phyloP scores from a whole-genome alignment of 2,329 filamentous ascomycete genomes.

The Phoma herbarum region DNA sequence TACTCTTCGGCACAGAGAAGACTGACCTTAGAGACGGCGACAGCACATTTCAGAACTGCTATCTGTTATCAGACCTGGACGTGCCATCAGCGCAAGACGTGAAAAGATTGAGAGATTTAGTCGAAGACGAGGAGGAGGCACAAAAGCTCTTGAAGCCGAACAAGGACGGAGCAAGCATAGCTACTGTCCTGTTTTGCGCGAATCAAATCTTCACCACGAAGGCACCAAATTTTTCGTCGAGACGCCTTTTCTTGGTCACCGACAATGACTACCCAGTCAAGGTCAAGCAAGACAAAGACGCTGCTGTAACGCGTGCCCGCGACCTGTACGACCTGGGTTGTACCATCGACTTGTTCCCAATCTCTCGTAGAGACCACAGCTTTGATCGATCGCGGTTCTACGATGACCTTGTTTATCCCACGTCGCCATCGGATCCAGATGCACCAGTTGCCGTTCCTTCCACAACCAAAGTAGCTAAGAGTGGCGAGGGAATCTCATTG shows the following conservation, averaged over 20 bases:
- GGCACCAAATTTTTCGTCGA: constrained; percentile 91
- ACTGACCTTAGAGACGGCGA: constrained; percentile 61
- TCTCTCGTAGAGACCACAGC: constrained; percentile 72
- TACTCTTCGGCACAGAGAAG: constrained; percentile 89
- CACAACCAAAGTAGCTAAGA: constrained; percentile 70
- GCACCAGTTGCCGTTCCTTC: constrained; percentile 63
- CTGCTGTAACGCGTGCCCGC: constrained; percentile 86
- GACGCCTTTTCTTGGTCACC: constrained; percentile 93
- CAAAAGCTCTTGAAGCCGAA: constrained; percentile 75
- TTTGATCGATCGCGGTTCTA: constrained; percentile 92
- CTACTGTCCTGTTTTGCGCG: constrained; percentile 90
- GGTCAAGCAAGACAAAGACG: constrained; percentile 76
- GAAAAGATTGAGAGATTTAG: constrained; percentile 76
- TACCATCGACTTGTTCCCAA: constrained; percentile 90
- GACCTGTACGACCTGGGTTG: constrained; percentile 95
- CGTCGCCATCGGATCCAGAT: constrained; percentile 71
- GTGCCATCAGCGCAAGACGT: constrained; percentile 88
- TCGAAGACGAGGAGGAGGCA: constrained; percentile 79
- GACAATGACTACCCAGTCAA: constrained; percentile 84
- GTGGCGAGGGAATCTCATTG: constrained; percentile 78
- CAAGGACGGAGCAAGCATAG: constrained; percentile 76
- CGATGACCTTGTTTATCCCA: constrained; percentile 91
- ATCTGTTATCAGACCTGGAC: constrained; percentile 87
- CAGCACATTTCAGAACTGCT: constrained; percentile 85
- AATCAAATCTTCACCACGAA: constrained; percentile 97